Conservation (phyloP, 495 filamentous ascomycete species). For the Cudoniella acicularis region DNA sequence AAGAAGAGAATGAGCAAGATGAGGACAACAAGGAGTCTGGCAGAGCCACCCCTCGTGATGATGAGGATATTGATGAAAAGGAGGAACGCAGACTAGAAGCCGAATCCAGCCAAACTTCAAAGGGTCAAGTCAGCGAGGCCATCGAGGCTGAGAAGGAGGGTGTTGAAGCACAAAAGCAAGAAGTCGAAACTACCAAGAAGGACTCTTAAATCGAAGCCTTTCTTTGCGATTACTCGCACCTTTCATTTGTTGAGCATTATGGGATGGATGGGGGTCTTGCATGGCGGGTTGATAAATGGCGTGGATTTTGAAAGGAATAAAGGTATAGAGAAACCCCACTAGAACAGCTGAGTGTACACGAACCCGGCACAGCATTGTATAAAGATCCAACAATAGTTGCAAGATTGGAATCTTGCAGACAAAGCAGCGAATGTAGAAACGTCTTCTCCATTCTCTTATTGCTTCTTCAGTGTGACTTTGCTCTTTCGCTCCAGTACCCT, state of each 20-base stretch:
- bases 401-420: neutral
- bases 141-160: constrained; percentile 21
- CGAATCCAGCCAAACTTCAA: constrained; percentile 11
- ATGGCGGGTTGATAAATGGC: neutral
- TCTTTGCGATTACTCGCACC: neutral
- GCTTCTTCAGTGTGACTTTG: neutral
- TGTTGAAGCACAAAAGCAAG: constrained; percentile 12
- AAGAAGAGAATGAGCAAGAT: constrained; percentile 93
- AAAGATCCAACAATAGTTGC: neutral
- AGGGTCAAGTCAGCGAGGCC: constrained; percentile 20
- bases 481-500: too few species aligned
- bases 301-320: neutral
- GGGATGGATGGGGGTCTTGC: neutral
- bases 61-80: constrained; percentile 74
- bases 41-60: constrained; percentile 74
- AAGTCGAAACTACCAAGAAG: constrained; percentile 8
- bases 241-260: neutral
- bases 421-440: neutral
- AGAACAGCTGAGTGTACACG: neutral
- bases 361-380: neutral
- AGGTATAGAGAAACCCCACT: neutral
- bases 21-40: constrained; percentile 63
- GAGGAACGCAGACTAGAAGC: constrained; percentile 40
- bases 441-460: neutral
- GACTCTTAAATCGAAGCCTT: neutral